A percentile compares a stretch with the other conserved stretches of the same genome.
These are phyloP conservation scores for Chlorella sp. DNA, from an alignment of 139 green algal species.

Conservation along the genomic window DNA sequence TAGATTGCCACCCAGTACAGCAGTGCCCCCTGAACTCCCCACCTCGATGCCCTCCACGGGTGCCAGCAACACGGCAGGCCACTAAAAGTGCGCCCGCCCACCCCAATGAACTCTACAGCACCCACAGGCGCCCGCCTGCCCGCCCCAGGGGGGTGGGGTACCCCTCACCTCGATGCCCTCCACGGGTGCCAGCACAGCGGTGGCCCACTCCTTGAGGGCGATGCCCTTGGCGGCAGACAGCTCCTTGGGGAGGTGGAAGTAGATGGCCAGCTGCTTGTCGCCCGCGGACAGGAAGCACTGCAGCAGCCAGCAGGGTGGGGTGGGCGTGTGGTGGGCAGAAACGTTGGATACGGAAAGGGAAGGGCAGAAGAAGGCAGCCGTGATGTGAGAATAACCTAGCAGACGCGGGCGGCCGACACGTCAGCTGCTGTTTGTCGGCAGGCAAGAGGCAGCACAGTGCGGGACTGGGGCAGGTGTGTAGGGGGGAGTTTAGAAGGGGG, in stretches of 20 bases:
- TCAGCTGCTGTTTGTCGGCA: too few relatives aligned
- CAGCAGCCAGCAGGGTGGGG: neutral
- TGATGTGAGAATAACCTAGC: too few relatives aligned
- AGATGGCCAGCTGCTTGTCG: slow-evolving; percentile 69
- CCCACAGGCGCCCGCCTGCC: neutral
- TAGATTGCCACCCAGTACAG: too few relatives aligned
- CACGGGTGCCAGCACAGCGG: slow-evolving; percentile 53
- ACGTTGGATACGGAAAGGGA: too few relatives aligned
- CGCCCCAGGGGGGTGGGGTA: too few relatives aligned
- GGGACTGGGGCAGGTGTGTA: too few relatives aligned
- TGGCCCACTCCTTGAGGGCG: slow-evolving; percentile 47
- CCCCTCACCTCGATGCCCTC: slow-evolving; percentile 50
- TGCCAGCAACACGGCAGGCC: neutral
- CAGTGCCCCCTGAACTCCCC: too few relatives aligned
- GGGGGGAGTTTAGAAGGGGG: too few relatives aligned
- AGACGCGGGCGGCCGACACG: too few relatives aligned
- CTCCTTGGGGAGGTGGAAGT: slow-evolving; percentile 77
- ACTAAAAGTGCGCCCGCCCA: neutral
- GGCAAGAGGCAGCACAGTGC: too few relatives aligned
- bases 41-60: neutral
- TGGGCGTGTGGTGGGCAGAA: too few relatives aligned
- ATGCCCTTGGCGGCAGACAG: slow-evolving; percentile 60
- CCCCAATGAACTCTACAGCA: neutral
- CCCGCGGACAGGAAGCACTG: slow-evolving; percentile 78
- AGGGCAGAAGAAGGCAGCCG: too few relatives aligned